Conservation (phyloP, 2,329 filamentous ascomycete genomes). For the Kalmusia sp. region DNA sequence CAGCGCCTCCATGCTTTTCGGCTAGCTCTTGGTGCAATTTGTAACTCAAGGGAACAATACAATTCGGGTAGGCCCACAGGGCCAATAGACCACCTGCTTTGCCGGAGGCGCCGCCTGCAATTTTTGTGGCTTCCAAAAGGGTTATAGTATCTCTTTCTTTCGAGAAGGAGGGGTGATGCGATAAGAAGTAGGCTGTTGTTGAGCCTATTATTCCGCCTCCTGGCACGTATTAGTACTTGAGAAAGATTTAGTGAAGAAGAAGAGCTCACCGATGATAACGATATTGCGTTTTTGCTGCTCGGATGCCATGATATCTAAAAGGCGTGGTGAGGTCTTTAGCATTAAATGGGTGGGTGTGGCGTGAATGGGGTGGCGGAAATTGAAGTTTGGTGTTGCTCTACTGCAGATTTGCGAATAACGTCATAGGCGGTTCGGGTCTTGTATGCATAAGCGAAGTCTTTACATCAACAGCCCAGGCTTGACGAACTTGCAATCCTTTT, state of each 20-base stretch:
- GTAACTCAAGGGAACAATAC: slow-evolving; percentile 86
- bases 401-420: background rate
- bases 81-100: slow-evolving; percentile 93
- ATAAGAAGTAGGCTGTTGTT: slow-evolving; percentile 90
- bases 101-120: slow-evolving; percentile 91
- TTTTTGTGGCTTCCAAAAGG: slow-evolving; percentile 81
- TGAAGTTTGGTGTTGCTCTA: background rate
- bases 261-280: slow-evolving; percentile 42
- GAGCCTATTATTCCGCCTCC: slow-evolving; percentile 93
- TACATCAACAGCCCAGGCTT: too few relatives aligned
- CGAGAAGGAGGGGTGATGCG: slow-evolving; percentile 82
- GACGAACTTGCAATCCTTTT: too few relatives aligned
- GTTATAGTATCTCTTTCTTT: slow-evolving; percentile 78
- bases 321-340: slow-evolving; percentile 24
- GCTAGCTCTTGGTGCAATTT: slow-evolving; percentile 75
- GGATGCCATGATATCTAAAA: slow-evolving; percentile 32
- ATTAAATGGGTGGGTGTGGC: slow-evolving; percentile 15
- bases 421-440: too few relatives aligned
- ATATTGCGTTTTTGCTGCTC: slow-evolving; percentile 39
- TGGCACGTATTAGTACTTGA: slow-evolving; percentile 37
- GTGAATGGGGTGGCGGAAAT: background rate
- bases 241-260: background rate
- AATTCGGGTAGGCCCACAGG: slow-evolving; percentile 87
- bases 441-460: too few relatives aligned
- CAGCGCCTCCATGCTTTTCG: slow-evolving; percentile 78